A percentile compares a stretch with the other conserved stretches of the same genome.
phyloP scores from a whole-genome alignment of 1,139 yeast genomes.

The Scheffersomyces quercinus region DNA sequence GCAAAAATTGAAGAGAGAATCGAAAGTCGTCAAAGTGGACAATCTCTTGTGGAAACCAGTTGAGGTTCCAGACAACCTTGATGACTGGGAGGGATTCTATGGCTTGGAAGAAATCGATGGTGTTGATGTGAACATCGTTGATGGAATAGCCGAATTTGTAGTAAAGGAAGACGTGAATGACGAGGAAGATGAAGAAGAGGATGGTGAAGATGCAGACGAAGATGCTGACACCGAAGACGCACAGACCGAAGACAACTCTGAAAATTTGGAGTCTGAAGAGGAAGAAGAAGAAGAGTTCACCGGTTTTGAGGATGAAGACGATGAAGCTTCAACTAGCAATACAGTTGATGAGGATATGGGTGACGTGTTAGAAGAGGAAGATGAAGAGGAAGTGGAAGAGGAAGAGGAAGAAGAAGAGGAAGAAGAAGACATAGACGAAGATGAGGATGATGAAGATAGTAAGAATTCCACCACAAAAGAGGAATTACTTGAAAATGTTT shows the following conservation, averaged over 20 bases:
- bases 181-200: slow-evolving; percentile 10
- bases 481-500: slow-evolving; percentile 21
- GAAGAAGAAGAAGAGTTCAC: slow-evolving; percentile 15
- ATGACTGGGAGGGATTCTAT: slow-evolving; percentile 85
- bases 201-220: slow-evolving; percentile 6
- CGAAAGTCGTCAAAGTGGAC: slow-evolving; percentile 50
- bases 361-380: slow-evolving; percentile 9
- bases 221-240: slow-evolving; percentile 10
- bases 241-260: slow-evolving; percentile 10
- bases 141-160: slow-evolving; percentile 65
- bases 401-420: slow-evolving; percentile 9
- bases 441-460: slow-evolving; percentile 6
- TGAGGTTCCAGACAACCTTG: slow-evolving; percentile 79
- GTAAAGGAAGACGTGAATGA: slow-evolving; percentile 43
- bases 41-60: slow-evolving; percentile 77
- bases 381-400: slow-evolving; percentile 5
- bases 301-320: slow-evolving; percentile 1
- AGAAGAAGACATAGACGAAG: slow-evolving; percentile 2
- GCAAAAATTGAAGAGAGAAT: slow-evolving; percentile 32
- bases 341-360: slow-evolving; percentile 11
- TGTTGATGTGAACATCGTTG: slow-evolving; percentile 70
- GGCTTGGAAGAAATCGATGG: slow-evolving; percentile 95
- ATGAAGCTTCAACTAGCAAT: slow-evolving; percentile 8
- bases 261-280: slow-evolving; percentile 13
- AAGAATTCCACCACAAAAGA: slow-evolving; percentile 6